Base-by-base conservation (phyloP, 2,329 filamentous ascomycete genomes). In the Colletotrichum sp. region DNA sequence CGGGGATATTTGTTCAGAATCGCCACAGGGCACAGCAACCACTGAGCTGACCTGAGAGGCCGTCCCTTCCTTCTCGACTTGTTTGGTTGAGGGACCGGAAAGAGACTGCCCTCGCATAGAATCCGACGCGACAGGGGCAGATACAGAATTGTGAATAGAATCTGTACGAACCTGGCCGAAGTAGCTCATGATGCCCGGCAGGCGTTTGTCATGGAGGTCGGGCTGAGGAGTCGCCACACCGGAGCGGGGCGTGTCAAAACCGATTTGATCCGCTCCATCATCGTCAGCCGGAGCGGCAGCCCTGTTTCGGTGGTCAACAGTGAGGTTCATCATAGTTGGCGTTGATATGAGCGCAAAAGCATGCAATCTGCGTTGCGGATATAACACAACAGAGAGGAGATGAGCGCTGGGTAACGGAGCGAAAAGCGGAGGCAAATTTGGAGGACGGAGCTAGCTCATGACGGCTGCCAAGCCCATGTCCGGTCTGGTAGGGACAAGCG, bases 151-250 rank as follows among this genome's bases (percentile, higher is more conserved):
- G 69, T 76, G 77, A 78, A 71, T 66, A 93, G 93, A 92, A 89
- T 91, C 92, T 90, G 92, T 91, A 98, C 97, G 93, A 98, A 99
- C 97, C 96, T 99, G 97, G 89, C 94, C 94, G 91, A 99, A 98
- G 90, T 97, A 98, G 90, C 94, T 98, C 91, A 97, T 94, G 89
- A 99, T 98, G 85, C 96, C 95, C 80, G 97, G 97, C 84, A 98
- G 90, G 87, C 97, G 94, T 88, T 98, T 98, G 89, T 99, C 97
- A 83, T 95, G 93, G 78, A 94, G 93, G 87, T 99, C 96, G 80
- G 97, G 97, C 83, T 96, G 95, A 80, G 97, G 97, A 78, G 97
- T 99, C 80, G 95, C 95, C 85, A 98, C 92, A 82, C 96, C 96
- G 80, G 96, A 98, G 82, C 96, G 94, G 81, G 96, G 97, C 70